These are phyloP conservation scores for Marsdenia floribunda DNA, from an alignment of 257 asterid genomes.

Conservation along the genomic window DNA sequence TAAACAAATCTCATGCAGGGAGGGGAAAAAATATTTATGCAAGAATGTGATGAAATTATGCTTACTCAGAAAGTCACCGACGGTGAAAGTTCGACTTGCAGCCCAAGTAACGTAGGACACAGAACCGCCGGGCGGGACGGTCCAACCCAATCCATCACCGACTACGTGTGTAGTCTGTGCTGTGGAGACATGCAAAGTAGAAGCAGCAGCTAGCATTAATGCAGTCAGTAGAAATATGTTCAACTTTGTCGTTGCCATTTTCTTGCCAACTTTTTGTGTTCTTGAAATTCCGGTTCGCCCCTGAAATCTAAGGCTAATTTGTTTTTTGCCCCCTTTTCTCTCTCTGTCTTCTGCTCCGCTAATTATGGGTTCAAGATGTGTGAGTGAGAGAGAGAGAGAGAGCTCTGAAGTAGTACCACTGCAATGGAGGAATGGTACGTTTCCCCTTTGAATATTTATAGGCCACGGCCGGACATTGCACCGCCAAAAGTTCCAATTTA, in stretches of 20 bases:
- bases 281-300: conserved; percentile 17
- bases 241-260: conserved; percentile 37
- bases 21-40: too few species aligned
- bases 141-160: conserved; percentile 65
- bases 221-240: conserved; percentile 24
- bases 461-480: background rate
- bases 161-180: conserved; percentile 69
- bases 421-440: background rate
- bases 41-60: background rate
- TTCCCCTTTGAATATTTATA: background rate
- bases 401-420: background rate
- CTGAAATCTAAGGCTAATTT: background rate
- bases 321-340: background rate
- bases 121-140: conserved; percentile 52
- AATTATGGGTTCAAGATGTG: background rate
- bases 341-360: background rate
- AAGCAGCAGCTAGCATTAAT: conserved; percentile 30
- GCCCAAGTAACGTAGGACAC: conserved; percentile 60
- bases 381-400: background rate
- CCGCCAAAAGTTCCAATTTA: background rate
- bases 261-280: conserved; percentile 25
- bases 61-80: conserved; percentile 60
- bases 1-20: background rate
- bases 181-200: conserved; percentile 30
- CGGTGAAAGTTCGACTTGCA: conserved; percentile 32